Evolutionary conservation across 352 stramenopile species (phyloP).

Genomic region (Phytophthora melonis): DNA sequence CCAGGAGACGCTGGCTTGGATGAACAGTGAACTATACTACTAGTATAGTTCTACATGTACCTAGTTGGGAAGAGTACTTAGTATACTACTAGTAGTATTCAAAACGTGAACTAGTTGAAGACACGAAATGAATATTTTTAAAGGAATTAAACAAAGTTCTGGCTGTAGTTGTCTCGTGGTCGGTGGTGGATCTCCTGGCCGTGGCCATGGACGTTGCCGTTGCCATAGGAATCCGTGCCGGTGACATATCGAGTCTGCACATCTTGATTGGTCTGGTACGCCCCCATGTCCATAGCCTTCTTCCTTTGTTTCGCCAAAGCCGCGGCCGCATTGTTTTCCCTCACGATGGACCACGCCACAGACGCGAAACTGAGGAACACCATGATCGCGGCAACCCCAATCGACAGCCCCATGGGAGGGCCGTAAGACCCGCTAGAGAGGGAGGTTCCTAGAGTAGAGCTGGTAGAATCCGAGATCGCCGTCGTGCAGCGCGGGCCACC

Average conservation of each 20-base stretch:
- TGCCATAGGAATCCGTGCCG: neutral
- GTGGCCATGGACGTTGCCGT: neutral
- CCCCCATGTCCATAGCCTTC: neutral
- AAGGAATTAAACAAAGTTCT: neutral
- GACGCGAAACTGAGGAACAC: neutral
- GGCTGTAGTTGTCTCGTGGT: neutral
- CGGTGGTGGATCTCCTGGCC: neutral
- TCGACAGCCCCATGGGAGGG: neutral
- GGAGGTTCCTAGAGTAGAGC: neutral
- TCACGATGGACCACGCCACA: neutral
- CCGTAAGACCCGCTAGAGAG: neutral
- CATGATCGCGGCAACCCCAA: neutral
- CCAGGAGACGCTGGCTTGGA: too few species aligned
- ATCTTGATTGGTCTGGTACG: neutral
- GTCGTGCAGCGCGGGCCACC: slow-evolving; percentile 52
- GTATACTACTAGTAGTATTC: too few species aligned
- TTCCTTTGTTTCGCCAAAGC: neutral
- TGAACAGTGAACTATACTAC: too few species aligned
- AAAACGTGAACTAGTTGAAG: neutral
- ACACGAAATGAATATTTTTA: neutral
- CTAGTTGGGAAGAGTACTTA: too few species aligned
- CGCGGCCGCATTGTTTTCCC: neutral
- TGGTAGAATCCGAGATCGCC: slow-evolving; percentile 29
- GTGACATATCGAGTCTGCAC: neutral
- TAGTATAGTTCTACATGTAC: too few species aligned